phyloP scores from a whole-genome alignment of 108 stramenopile genomes.

The Aureococcus anophagefferens region DNA sequence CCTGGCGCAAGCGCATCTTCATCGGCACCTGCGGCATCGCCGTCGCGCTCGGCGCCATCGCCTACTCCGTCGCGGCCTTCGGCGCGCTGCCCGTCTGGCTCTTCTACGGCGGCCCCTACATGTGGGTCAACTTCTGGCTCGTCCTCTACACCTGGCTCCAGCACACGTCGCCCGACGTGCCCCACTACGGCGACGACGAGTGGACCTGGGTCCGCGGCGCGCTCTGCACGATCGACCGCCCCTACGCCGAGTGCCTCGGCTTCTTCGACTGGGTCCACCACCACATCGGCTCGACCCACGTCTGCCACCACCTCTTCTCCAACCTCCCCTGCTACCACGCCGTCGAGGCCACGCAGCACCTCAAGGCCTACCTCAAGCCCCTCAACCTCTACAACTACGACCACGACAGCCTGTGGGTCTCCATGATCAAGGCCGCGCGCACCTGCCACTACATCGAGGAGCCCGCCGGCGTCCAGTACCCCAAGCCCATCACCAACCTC shows the following conservation, averaged over 20 bases:
- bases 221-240: slow-evolving; percentile 89
- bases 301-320: slow-evolving; percentile 94
- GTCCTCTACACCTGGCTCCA: slow-evolving; percentile 99
- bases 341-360: slow-evolving; percentile 73
- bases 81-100: slow-evolving; percentile 58
- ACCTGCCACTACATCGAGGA: slow-evolving; percentile 81
- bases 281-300: slow-evolving; percentile 90
- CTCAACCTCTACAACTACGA: slow-evolving; percentile 86
- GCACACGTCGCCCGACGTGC: slow-evolving; percentile 94
- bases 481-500: slow-evolving; percentile 62
- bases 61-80: slow-evolving; percentile 45
- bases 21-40: slow-evolving; percentile 41
- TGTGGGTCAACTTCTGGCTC: slow-evolving; percentile 85
- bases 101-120: slow-evolving; percentile 87
- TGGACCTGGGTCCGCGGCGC: slow-evolving; percentile 98
- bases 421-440: slow-evolving; percentile 74
- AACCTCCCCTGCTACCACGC: slow-evolving; percentile 99
- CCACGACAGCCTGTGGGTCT: slow-evolving; percentile 68
- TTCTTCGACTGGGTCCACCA: slow-evolving; percentile 96
- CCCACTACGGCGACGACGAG: slow-evolving; percentile 85
- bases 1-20: slow-evolving; percentile 64
- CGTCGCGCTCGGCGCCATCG: slow-evolving; percentile 36
- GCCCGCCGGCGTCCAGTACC: slow-evolving; percentile 70
- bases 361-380: slow-evolving; percentile 72
- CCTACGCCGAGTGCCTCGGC: slow-evolving; percentile 53